Conservation (phyloP, 495 filamentous ascomycete genomes). For the Lentithecium fluviatile region DNA sequence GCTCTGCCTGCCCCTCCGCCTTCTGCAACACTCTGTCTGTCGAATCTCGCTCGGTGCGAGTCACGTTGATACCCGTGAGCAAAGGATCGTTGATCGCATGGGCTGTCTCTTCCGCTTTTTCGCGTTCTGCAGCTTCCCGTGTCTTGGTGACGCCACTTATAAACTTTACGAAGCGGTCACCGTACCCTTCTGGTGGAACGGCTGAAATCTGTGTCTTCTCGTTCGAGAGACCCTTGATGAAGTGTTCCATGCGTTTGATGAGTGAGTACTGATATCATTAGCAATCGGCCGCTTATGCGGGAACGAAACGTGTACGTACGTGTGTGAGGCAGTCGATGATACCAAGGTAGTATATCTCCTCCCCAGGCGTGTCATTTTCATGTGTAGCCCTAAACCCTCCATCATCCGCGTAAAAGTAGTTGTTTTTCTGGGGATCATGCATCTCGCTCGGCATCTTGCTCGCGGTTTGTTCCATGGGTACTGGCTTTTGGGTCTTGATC, state of each 20-base stretch:
- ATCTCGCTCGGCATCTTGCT: conserved; percentile 89
- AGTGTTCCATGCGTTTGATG: conserved; percentile 84
- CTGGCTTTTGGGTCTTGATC: conserved; percentile 86
- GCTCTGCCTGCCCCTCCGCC: conserved; percentile 50
- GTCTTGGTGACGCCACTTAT: conserved; percentile 89
- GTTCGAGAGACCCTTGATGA: conserved; percentile 85
- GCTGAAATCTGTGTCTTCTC: conserved; percentile 86
- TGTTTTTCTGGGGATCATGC: conserved; percentile 62
- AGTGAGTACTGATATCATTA: conserved; percentile 66
- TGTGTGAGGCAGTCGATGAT: conserved; percentile 98
- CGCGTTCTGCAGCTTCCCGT: conserved; percentile 68
- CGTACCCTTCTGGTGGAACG: conserved; percentile 87
- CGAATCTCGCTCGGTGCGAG: conserved; percentile 48
- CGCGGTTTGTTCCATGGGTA: conserved; percentile 78
- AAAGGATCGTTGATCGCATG: conserved; percentile 33
- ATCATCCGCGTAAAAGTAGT: conserved; percentile 88
- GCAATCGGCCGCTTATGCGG: conserved; percentile 1
- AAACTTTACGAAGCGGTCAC: conserved; percentile 91
- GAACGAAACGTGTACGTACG: conserved; percentile 55
- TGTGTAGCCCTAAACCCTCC: conserved; percentile 92
- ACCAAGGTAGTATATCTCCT: conserved; percentile 95
- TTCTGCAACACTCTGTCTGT: conserved; percentile 55
- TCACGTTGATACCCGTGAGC: conserved; percentile 45
- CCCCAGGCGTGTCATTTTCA: conserved; percentile 77
- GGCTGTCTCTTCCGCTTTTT: conserved; percentile 43